These are phyloP conservation scores for Dendrobium huoshanense DNA, from an alignment of 106 monocot species.

Conservation along the genomic window DNA sequence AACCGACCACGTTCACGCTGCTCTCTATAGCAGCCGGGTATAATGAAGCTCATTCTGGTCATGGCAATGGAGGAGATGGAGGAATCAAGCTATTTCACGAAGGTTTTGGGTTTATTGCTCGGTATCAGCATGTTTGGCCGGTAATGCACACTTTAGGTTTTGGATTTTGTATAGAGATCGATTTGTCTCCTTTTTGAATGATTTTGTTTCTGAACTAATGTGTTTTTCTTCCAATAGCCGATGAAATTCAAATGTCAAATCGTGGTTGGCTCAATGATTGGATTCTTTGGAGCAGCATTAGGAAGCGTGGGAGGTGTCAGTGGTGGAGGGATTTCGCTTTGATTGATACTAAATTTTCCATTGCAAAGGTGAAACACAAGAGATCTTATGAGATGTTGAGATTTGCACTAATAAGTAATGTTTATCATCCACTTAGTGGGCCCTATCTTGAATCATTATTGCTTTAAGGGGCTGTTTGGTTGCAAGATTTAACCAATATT, in stretches of 20 bases:
- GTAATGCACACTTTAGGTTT: constrained; percentile 2
- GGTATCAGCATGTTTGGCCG: constrained; percentile 26
- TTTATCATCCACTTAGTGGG: too few species aligned
- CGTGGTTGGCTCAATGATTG: constrained; percentile 50
- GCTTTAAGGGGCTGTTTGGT: not conserved
- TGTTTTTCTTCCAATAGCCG: constrained; percentile 9
- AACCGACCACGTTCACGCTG: too few species aligned
- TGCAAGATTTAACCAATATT: not conserved
- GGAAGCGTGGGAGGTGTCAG: constrained; percentile 81
- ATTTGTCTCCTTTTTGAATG: not conserved
- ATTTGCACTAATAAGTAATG: too few species aligned
- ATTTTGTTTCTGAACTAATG: not conserved
- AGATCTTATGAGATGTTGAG: not conserved
- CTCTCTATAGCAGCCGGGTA: too few species aligned
- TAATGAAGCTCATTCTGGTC: not conserved
- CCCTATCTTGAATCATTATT: not conserved
- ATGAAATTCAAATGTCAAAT: constrained; percentile 65
- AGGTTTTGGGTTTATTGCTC: constrained; percentile 13
- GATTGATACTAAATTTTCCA: constrained; percentile 75
- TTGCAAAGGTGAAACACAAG: constrained; percentile 70
- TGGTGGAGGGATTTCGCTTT: constrained; percentile 62
- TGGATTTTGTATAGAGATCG: not conserved
- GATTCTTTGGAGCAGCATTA: constrained; percentile 65
- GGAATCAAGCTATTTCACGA: not conserved
- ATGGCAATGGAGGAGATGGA: not conserved